Conservation (phyloP, 192 early-diverging fungal genomes). For the Rhizophagus sp. region DNA sequence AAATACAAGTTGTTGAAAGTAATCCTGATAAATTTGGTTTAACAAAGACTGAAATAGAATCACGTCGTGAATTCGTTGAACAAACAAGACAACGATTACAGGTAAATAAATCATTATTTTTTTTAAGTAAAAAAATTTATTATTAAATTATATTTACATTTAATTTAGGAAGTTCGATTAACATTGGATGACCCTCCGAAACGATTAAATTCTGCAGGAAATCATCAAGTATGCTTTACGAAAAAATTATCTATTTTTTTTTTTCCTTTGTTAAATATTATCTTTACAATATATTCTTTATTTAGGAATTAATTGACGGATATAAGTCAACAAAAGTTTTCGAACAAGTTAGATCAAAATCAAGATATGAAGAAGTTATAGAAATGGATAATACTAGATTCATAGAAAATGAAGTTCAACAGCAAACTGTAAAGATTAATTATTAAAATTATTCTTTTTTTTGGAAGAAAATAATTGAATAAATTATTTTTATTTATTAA, state of each 20-base stretch:
- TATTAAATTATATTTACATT: neutral
- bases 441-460: neutral
- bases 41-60: constrained; percentile 17
- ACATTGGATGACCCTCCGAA: neutral
- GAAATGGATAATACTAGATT: constrained; percentile 35
- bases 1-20: constrained; percentile 4
- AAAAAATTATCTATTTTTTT: too few species aligned
- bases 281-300: neutral
- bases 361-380: constrained; percentile 23
- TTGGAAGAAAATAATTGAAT: neutral
- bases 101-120: neutral
- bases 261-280: too few species aligned
- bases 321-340: neutral
- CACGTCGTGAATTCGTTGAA: constrained; percentile 24
- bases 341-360: neutral
- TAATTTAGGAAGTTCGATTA: neutral
- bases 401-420: constrained; percentile 36
- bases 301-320: neutral
- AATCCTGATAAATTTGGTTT: constrained; percentile 7
- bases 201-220: too few species aligned
- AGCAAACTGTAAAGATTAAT: constrained; percentile 37
- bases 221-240: neutral
- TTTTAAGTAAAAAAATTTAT: neutral
- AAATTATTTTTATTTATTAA: neutral
- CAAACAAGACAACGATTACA: neutral